These are phyloP conservation scores for Telfairia occidentalis DNA, from an alignment of 331 rosid genomes.

Conservation along the genomic window DNA sequence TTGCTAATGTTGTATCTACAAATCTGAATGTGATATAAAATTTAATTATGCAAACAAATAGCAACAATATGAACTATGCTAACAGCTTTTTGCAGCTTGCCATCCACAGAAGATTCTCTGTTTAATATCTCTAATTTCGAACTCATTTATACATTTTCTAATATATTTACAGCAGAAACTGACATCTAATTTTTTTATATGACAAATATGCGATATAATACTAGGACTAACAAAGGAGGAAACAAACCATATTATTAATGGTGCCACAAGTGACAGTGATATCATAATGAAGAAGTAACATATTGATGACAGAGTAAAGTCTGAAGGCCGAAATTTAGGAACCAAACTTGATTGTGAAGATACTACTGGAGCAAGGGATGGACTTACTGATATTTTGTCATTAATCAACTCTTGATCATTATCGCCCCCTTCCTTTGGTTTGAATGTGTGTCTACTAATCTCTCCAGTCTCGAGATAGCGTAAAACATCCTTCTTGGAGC, in stretches of 20 bases:
- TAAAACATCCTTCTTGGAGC: slow-evolving; percentile 60
- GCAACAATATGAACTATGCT: background rate
- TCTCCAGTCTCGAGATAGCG: slow-evolving; percentile 62
- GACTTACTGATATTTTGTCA: slow-evolving; percentile 22
- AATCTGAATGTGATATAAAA: background rate
- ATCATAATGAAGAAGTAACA: background rate
- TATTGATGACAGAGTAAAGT: background rate
- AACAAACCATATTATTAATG: background rate
- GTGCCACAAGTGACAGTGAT: background rate
- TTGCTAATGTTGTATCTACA: background rate
- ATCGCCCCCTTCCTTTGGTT: slow-evolving; percentile 25
- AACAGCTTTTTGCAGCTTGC: background rate
- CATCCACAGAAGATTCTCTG: background rate
- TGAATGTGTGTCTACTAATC: slow-evolving; percentile 32
- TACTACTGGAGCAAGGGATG: background rate
- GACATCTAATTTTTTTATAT: background rate
- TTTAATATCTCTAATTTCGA: background rate
- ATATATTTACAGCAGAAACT: background rate
- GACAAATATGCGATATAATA: background rate
- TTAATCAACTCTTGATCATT: slow-evolving; percentile 12
- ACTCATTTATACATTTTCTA: background rate
- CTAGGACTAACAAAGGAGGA: background rate
- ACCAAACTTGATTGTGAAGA: background rate
- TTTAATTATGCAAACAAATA: background rate
- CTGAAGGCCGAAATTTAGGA: background rate